These are phyloP conservation scores for Podila horticola DNA, from an alignment of 192 early-diverging fungal species.

Conservation along the genomic window DNA sequence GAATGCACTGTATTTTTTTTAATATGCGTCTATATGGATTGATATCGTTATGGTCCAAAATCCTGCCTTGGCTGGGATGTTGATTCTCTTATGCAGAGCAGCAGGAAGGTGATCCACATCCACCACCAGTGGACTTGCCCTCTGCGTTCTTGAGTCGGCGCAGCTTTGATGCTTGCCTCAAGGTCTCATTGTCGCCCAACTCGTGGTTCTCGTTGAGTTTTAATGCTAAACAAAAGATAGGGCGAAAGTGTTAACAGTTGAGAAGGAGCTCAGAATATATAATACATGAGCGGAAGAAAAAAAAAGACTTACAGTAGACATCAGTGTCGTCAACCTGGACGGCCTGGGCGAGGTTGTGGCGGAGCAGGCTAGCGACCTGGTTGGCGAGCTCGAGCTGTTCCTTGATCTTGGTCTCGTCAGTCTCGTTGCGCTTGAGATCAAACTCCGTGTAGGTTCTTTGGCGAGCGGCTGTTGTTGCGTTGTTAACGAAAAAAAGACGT, in stretches of 20 bases:
- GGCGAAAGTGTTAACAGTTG: too few relatives aligned
- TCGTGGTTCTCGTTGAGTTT: slow-evolving; percentile 33
- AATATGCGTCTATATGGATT: background rate
- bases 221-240: slow-evolving; percentile 18
- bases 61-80: background rate
- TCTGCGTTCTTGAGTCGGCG: slow-evolving; percentile 35
- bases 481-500: background rate
- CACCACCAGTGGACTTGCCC: slow-evolving; percentile 24
- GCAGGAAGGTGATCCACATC: slow-evolving; percentile 39
- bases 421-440: slow-evolving; percentile 43
- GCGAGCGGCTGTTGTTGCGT: slow-evolving; percentile 28
- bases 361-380: slow-evolving; percentile 43
- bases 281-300: too few relatives aligned
- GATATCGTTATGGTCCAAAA: background rate
- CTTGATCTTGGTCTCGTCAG: slow-evolving; percentile 46
- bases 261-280: too few relatives aligned
- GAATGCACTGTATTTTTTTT: too few relatives aligned
- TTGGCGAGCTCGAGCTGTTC: slow-evolving; percentile 44
- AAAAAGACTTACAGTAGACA: slow-evolving; percentile 41
- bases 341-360: slow-evolving; percentile 52
- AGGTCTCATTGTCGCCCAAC: slow-evolving; percentile 42
- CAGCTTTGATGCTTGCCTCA: slow-evolving; percentile 44
- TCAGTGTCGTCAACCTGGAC: slow-evolving; percentile 30
- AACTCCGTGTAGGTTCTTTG: slow-evolving; percentile 48
- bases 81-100: slow-evolving; percentile 16